phyloP scores from a whole-genome alignment of 805 yeast genomes.

The Saturnispora bothae region DNA sequence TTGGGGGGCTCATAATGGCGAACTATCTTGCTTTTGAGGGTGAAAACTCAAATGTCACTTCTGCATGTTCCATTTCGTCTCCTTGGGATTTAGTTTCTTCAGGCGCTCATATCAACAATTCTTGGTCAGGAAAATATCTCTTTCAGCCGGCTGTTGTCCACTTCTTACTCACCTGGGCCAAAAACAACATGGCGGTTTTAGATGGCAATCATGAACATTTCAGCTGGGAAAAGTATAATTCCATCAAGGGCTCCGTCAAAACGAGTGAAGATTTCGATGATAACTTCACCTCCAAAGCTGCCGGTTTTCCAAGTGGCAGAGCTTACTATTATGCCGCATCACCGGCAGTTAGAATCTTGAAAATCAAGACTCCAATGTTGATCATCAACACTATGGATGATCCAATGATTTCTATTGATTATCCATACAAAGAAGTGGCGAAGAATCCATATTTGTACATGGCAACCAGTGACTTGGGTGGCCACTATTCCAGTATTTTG shows the following conservation, averaged over 20 bases:
- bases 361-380: conserved; percentile 51
- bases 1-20: conserved; percentile 58
- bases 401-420: conserved; percentile 47
- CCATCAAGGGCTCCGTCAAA: conserved; percentile 28
- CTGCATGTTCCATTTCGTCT: conserved; percentile 50
- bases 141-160: conserved; percentile 34
- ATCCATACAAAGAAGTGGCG: conserved; percentile 40
- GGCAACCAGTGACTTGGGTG: conserved; percentile 56
- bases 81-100: conserved; percentile 68
- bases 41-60: conserved; percentile 39
- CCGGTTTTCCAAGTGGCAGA: conserved; percentile 51
- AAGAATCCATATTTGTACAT: conserved; percentile 50
- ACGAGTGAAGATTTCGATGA: conserved; percentile 50
- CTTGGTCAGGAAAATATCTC: conserved; percentile 30
- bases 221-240: conserved; percentile 20
- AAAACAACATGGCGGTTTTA: conserved; percentile 32
- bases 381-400: conserved; percentile 57
- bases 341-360: conserved; percentile 44
- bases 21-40: conserved; percentile 66
- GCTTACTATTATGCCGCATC: conserved; percentile 60
- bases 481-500: conserved; percentile 51
- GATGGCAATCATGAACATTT: conserved; percentile 22
- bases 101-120: conserved; percentile 31
- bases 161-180: conserved; percentile 32
- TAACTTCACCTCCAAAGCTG: conserved; percentile 46